phyloP scores from a whole-genome alignment of 2,329 filamentous ascomycete genomes.

The Hypoxylon sp. region DNA sequence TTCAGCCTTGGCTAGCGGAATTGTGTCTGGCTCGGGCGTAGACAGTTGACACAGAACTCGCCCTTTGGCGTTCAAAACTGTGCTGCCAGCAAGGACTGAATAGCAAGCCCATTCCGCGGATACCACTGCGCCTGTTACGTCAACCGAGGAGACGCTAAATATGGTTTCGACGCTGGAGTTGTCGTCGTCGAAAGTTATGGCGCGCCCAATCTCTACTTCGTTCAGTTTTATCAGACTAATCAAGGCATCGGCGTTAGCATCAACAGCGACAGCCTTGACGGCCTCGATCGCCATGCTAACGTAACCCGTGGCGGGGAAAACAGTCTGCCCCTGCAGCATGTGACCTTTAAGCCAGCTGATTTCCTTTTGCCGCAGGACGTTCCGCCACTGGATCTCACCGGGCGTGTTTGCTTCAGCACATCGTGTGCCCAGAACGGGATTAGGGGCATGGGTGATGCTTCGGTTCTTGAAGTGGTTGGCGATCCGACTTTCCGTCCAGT shows the following conservation, averaged over 20 bases:
- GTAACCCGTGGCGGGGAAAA: slow-evolving; percentile 28
- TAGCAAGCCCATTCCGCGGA: slow-evolving; percentile 17
- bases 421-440: slow-evolving; percentile 12
- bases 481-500: slow-evolving; percentile 29
- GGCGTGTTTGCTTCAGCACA: slow-evolving; percentile 5
- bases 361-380: slow-evolving; percentile 26
- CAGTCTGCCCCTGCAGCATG: slow-evolving; percentile 21
- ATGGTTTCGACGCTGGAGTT: slow-evolving; percentile 9
- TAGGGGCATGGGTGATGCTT: slow-evolving; percentile 13
- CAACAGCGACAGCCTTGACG: slow-evolving; percentile 11
- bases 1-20: slow-evolving; percentile 2
- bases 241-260: slow-evolving; percentile 8
- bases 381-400: slow-evolving; percentile 21
- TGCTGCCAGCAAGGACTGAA: slow-evolving; percentile 8
- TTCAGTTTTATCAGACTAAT: slow-evolving; percentile 9
- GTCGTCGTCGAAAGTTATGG: slow-evolving; percentile 16
- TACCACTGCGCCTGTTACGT: slow-evolving; percentile 3
- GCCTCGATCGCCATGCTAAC: slow-evolving; percentile 17
- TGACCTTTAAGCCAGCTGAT: slow-evolving; percentile 26
- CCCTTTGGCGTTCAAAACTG: slow-evolving; percentile 14
- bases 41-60: slow-evolving; percentile 10
- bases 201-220: slow-evolving; percentile 19
- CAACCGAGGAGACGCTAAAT: slow-evolving; percentile 12
- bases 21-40: slow-evolving; percentile 1
- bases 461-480: slow-evolving; percentile 16